Percentiles rank a stretch among this genome's conserved stretches.
Evolutionary conservation across 2,329 filamentous ascomycete genomes (phyloP).

Genomic region (Calonectria pauciramosa): DNA sequence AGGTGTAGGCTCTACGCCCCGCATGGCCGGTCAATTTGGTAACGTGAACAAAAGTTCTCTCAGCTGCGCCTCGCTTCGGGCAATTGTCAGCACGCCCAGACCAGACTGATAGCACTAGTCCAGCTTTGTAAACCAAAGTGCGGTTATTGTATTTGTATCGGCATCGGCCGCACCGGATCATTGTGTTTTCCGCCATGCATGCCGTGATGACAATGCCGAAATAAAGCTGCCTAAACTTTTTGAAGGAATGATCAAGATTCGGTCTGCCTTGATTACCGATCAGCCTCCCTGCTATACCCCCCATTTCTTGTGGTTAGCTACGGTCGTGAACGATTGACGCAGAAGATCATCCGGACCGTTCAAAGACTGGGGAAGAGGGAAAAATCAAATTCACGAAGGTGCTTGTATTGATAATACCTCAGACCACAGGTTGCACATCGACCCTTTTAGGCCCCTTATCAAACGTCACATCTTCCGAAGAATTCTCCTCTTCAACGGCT

Average conservation of each 20-base stretch:
- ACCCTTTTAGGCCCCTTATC: neutral
- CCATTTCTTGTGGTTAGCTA: neutral
- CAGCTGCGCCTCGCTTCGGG: neutral
- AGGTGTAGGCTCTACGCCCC: neutral
- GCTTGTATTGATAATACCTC: neutral
- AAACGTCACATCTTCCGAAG: neutral
- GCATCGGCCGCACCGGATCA: neutral
- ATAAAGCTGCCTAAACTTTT: neutral
- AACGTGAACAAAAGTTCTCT: slow-evolving; percentile 10
- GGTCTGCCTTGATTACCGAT: neutral
- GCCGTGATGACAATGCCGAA: neutral
- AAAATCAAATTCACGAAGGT: neutral
- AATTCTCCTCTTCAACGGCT: neutral
- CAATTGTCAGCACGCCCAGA: slow-evolving; percentile 7
- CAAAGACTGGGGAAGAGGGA: neutral
- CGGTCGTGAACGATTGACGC: neutral
- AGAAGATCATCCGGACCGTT: neutral
- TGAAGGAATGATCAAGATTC: neutral
- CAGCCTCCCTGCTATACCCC: neutral
- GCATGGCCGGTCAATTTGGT: neutral
- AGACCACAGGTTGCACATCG: neutral
- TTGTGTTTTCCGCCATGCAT: neutral
- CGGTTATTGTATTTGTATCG: neutral
- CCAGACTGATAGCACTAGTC: neutral
- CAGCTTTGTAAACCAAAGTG: neutral